phyloP scores from a whole-genome alignment of 352 stramenopile species.

The Globisporangium barbulae region DNA sequence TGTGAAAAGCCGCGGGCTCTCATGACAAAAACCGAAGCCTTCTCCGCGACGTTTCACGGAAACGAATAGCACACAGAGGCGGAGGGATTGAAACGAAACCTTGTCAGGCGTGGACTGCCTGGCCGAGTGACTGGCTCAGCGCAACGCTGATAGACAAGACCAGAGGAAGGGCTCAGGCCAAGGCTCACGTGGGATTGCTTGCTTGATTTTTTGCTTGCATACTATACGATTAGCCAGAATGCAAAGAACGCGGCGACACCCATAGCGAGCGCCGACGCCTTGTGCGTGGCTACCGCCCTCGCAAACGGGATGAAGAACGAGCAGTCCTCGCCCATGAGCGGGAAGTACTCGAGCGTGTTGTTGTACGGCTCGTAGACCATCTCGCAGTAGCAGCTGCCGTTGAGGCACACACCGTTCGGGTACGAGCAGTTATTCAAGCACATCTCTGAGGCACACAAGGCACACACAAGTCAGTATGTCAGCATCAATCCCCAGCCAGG shows the following conservation, averaged over 20 bases:
- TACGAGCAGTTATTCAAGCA: slow-evolving; percentile 98
- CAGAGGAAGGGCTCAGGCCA: neutral
- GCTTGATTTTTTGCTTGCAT: too few relatives aligned
- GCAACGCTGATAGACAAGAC: neutral
- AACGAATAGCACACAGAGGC: neutral
- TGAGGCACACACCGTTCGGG: slow-evolving; percentile 93
- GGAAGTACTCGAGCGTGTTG: slow-evolving; percentile 80
- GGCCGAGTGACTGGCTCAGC: neutral
- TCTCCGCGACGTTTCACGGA: slow-evolving; percentile 7
- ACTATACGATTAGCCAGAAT: slow-evolving; percentile 11
- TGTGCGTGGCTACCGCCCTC: slow-evolving; percentile 12
- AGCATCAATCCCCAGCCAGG: slow-evolving; percentile 4
- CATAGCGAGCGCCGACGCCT: slow-evolving; percentile 7
- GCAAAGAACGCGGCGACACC: neutral
- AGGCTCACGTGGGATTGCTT: neutral
- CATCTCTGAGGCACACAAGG: slow-evolving; percentile 40
- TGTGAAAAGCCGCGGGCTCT: slow-evolving; percentile 5
- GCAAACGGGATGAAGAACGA: slow-evolving; percentile 79
- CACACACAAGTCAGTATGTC: neutral
- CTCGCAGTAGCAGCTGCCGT: slow-evolving; percentile 88
- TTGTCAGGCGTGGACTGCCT: neutral
- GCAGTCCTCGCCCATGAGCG: slow-evolving; percentile 81
- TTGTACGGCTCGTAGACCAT: slow-evolving; percentile 95
- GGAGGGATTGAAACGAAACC: slow-evolving; percentile 4
- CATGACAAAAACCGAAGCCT: neutral